A percentile compares a stretch with the other conserved stretches of the same genome.
These are phyloP conservation scores for Fraxinus quadrangulata DNA, from an alignment of 257 asterid species.

Conservation along the genomic window DNA sequence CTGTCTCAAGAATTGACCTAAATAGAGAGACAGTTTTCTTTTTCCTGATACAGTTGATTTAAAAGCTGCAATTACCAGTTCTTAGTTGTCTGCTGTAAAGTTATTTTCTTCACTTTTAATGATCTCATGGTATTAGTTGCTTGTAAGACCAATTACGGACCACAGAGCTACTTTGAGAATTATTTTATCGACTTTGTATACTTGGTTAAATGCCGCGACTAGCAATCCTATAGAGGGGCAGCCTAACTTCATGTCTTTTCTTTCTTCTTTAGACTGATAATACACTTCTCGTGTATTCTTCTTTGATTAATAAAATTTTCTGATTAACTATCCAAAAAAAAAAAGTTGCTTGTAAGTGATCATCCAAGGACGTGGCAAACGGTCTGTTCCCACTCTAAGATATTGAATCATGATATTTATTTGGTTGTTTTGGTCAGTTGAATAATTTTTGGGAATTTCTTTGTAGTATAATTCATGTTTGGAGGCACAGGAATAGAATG, in stretches of 20 bases:
- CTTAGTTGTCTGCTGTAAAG: neutral
- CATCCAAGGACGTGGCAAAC: neutral
- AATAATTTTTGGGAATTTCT: neutral
- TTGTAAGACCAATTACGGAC: too few species aligned
- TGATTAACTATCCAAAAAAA: too few species aligned
- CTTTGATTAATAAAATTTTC: too few species aligned
- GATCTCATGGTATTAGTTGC: neutral
- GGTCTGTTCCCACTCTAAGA: neutral
- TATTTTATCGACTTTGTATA: too few species aligned
- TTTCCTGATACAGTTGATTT: neutral
- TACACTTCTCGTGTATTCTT: too few species aligned
- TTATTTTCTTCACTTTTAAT: neutral
- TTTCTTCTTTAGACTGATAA: too few species aligned
- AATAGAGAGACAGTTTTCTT: neutral
- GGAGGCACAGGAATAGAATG: neutral
- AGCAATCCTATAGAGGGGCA: too few species aligned
- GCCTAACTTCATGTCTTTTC: too few species aligned
- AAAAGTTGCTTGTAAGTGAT: too few species aligned
- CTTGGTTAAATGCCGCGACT: too few species aligned
- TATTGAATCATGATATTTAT: neutral
- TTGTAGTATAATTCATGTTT: neutral
- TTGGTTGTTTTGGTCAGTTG: conserved; percentile 1
- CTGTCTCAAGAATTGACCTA: neutral
- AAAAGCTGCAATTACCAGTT: neutral
- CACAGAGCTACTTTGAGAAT: too few species aligned